phyloP scores from a whole-genome alignment of 75 land plant genomes.

The Sequoiadendron giganteum region DNA sequence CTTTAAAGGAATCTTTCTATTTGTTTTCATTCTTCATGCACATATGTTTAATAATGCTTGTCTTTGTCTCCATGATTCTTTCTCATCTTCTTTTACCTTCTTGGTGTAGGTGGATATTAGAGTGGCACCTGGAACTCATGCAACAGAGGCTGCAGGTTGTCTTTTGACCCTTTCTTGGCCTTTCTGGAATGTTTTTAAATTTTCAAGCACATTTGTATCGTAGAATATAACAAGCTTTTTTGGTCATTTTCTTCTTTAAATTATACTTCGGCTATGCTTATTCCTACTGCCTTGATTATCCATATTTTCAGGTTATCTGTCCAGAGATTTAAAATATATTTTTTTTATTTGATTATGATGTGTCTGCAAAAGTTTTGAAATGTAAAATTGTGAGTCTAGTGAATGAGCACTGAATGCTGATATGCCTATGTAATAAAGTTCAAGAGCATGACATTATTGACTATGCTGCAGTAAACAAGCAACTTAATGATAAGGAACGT shows the following conservation, averaged over 20 bases:
- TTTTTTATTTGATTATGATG: neutral
- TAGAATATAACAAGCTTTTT: neutral
- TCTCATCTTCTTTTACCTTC: constrained; percentile 10
- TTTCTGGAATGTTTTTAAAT: neutral
- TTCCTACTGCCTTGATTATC: neutral
- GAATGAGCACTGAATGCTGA: neutral
- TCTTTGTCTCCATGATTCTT: neutral
- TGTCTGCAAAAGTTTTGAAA: neutral
- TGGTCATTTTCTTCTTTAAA: neutral
- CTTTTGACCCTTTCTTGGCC: neutral
- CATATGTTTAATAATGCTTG: neutral
- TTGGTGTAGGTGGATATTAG: constrained; percentile 70
- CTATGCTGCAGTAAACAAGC: constrained; percentile 82
- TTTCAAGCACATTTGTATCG: neutral
- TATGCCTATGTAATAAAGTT: neutral
- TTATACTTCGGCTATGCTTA: neutral
- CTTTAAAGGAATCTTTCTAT: neutral
- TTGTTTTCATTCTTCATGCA: neutral
- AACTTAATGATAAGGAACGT: constrained; percentile 92
- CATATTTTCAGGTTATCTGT: neutral
- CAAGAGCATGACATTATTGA: neutral
- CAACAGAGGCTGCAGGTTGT: constrained; percentile 89
- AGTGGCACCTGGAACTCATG: constrained; percentile 92
- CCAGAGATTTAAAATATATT: neutral
- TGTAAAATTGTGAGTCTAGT: neutral